Base-by-base conservation (phyloP, 2,329 filamentous ascomycete species). In the Calonectria hawksworthii region DNA sequence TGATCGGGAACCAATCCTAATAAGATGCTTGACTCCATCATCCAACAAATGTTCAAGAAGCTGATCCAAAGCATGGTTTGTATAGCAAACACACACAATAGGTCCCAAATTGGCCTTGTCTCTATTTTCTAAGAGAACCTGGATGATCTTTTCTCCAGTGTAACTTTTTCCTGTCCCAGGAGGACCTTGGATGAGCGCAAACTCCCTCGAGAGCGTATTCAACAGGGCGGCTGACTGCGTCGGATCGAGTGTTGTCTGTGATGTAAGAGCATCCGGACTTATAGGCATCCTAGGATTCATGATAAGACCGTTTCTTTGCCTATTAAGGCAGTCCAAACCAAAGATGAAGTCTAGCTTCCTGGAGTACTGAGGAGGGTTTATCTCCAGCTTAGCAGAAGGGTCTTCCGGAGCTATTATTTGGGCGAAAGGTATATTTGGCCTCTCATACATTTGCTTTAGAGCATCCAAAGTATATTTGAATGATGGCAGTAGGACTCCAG, bases 101-200 rank as follows among this genome's bases (percentile, higher is more conserved):
- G 89, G 89, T 0, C 89, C 89, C 0, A 91, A 76, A 0, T 82
- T 50, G 0, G 86, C 85, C 10, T 77, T 73, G 0, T 54, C n/a
- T 66, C 86, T 86, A 70, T 87, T 87, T 6, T 80, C 80, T 4
- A 93, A 79, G 5, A 93, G 80, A 0, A 88, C 85, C 71, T 89
- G 88, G 70, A 93, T 87, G 8, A 94, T 79, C 44, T 89, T 86
- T 1, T 91, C 87, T 1, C 92, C 92, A 0, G 90, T 86, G 76
- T 89, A 94, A 1, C 87, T 90, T 80, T 95, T 94, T 0, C 93
- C 93, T 0, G 93, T 94, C 0, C 93, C 93, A 0, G 93, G 93
- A 0, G 93, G 93, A 0, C 93, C 93, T 84, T 95, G 92, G 13
- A 94, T 92, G 3, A 94, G 86, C 1, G 91, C 89, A 23, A 93